Base-by-base conservation (phyloP, 1,284 basidiomycete genomes). In the Singerocomus inundabilis region DNA sequence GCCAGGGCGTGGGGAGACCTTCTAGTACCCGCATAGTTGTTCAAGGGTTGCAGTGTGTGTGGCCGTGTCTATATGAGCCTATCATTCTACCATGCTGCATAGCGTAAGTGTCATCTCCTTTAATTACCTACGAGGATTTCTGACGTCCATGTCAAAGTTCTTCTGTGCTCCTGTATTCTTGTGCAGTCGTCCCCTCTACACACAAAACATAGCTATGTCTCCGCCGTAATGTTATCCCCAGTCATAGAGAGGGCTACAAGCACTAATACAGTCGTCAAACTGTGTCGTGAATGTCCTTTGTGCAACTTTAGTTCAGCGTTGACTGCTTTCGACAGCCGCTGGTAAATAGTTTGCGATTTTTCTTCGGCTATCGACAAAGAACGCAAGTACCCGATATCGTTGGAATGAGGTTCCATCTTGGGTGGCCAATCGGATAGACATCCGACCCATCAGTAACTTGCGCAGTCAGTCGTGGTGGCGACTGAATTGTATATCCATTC, bases 1-100 rank as follows among this genome's bases (percentile, higher is more conserved):
- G 77, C 82, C 29, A 77, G 88, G 67, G 77, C 77, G 25, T 90
- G 82, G 80, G 88, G 87, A n/a, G 85, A 86, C 40, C 64, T 88
- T 47, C 77, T 88, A 70, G 77, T 88, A 21, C 85, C 84, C 39
- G 78, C 78, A 34, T 86, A 46, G 43, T 32, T 35, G 45, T 24
- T 30, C 24, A 33, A 29, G 33, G 24, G 16, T 31, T 37, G 44
- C 28, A 29, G 38, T 37, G 28, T 7, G 33, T 21, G 40, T 45
- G 39, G 28, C n/a, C 12, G 24, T 36, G 15, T 28, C 7, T 10
- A 29, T 44, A 31, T 10, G 25, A 30, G 41, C 25, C 15, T 8
- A 4, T 18, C n/a, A 16, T 30, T 38, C 24, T 16, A 39, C 16
- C 5, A 25, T 44, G 18, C 24, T 24, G 41, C 32, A 9, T 30